phyloP scores from a whole-genome alignment of 805 yeast genomes.

The Metschnikowia hibisci region DNA sequence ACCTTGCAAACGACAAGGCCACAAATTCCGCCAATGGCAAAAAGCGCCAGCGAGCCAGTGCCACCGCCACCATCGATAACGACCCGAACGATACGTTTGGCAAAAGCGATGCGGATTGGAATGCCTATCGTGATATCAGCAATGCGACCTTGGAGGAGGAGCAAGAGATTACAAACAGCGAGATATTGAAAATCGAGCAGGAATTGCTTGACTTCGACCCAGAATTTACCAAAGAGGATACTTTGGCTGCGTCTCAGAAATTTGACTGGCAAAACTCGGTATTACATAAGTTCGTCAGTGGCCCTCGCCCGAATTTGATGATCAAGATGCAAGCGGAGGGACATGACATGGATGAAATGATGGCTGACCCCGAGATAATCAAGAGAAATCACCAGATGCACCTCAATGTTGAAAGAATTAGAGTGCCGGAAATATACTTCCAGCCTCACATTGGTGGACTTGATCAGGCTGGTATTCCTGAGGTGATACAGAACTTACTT shows the following conservation, averaged over 20 bases:
- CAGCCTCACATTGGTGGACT: constrained; percentile 93
- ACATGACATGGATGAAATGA: constrained; percentile 39
- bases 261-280: constrained; percentile 81
- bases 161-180: constrained; percentile 67
- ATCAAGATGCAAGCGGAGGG: constrained; percentile 42
- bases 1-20: constrained; percentile 70
- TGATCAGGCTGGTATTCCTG: constrained; percentile 93
- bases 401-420: constrained; percentile 82
- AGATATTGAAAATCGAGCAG: constrained; percentile 61
- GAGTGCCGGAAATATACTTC: constrained; percentile 88
- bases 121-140: constrained; percentile 78
- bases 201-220: constrained; percentile 81
- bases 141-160: constrained; percentile 73
- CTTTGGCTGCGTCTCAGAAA: constrained; percentile 61
- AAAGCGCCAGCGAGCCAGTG: constrained; percentile 34
- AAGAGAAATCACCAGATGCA: constrained; percentile 89
- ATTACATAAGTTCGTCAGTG: constrained; percentile 81
- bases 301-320: constrained; percentile 81
- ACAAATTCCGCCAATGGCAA: constrained; percentile 46
- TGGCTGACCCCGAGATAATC: constrained; percentile 56
- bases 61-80: constrained; percentile 70
- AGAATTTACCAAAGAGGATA: constrained; percentile 78
- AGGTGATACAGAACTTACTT: constrained; percentile 65
- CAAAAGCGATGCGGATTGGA: constrained; percentile 95
- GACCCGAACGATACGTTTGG: constrained; percentile 95